Conservation (phyloP, 768 basidiomycete genomes). For the Tylopilus sp. region DNA sequence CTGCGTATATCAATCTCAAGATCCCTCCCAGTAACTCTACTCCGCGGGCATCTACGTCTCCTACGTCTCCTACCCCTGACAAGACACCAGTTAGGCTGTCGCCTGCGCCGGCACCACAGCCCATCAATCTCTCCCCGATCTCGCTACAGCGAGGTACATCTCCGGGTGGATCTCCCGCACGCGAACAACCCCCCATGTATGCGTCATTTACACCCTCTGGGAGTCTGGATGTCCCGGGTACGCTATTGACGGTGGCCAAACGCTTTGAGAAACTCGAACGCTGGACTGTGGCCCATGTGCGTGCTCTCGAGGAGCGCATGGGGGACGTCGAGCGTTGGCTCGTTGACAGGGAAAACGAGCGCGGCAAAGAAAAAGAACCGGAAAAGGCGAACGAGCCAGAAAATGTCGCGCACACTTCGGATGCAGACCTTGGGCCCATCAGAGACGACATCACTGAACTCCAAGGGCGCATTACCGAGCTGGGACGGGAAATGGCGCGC, state of each 20-base stretch:
- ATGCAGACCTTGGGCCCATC: conserved; percentile 48
- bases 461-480: conserved; percentile 67
- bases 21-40: conserved; percentile 46
- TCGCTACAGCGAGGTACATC: conserved; percentile 51
- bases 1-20: conserved; percentile 55
- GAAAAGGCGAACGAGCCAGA: conserved; percentile 5
- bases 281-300: conserved; percentile 86
- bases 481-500: conserved; percentile 80
- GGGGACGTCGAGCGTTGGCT: conserved; percentile 88
- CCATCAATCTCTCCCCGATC: conserved; percentile 55
- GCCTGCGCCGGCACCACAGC: conserved; percentile 40
- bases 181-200: conserved; percentile 67
- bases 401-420: conserved; percentile 16
- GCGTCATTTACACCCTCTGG: conserved; percentile 72
- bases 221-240: conserved; percentile 69
- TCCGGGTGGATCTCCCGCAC: conserved; percentile 34
- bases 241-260: conserved; percentile 65
- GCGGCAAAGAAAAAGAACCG: conserved; percentile 41
- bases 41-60: conserved; percentile 46
- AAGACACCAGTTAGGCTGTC: conserved; percentile 29
- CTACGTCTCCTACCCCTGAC: conserved; percentile 62
- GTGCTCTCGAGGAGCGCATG: conserved; percentile 89
- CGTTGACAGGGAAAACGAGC: conserved; percentile 76
- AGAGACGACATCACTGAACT: conserved; percentile 71
- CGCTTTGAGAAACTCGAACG: conserved; percentile 88